Evolutionary conservation across 768 basidiomycete genomes (phyloP).

Genomic region (Kwoniella dejecticola): DNA sequence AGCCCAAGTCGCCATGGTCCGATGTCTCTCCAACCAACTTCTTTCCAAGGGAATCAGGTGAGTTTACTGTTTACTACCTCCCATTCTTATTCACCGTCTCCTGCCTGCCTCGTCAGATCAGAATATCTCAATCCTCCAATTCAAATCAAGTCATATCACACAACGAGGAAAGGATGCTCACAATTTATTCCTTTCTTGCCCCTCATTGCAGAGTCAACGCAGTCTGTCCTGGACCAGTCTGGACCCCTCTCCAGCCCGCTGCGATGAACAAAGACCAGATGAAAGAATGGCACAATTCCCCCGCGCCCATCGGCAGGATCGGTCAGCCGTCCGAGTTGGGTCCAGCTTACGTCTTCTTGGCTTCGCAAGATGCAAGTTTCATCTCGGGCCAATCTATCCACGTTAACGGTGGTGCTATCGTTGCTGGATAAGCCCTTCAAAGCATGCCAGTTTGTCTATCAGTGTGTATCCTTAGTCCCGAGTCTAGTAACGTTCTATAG

Average conservation of each 20-base stretch:
- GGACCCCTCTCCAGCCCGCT: constrained; percentile 55
- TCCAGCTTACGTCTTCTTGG: constrained; percentile 64
- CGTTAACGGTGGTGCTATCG: constrained; percentile 54
- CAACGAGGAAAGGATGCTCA: too few species aligned
- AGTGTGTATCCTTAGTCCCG: too few species aligned
- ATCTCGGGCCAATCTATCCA: constrained; percentile 55
- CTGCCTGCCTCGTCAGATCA: background rate
- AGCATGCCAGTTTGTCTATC: background rate
- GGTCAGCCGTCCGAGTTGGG: constrained; percentile 63
- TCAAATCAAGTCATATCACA: too few species aligned
- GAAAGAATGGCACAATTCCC: constrained; percentile 49
- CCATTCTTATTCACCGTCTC: constrained; percentile 39
- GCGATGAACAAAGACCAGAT: constrained; percentile 51
- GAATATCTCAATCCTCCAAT: too few species aligned
- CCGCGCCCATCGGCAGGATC: constrained; percentile 58
- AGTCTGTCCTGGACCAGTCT: constrained; percentile 50
- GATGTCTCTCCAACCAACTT: constrained; percentile 61
- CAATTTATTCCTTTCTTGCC: too few species aligned
- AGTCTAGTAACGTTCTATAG: background rate
- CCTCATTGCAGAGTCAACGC: constrained; percentile 26
- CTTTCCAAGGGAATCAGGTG: constrained; percentile 59
- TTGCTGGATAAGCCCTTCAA: constrained; percentile 24
- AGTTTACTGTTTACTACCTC: too few species aligned
- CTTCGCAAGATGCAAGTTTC: constrained; percentile 53
- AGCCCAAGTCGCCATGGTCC: constrained; percentile 60